These are phyloP conservation scores for Fusarium cyanostomum DNA, from an alignment of 2,329 filamentous ascomycete species.

Conservation along the genomic window DNA sequence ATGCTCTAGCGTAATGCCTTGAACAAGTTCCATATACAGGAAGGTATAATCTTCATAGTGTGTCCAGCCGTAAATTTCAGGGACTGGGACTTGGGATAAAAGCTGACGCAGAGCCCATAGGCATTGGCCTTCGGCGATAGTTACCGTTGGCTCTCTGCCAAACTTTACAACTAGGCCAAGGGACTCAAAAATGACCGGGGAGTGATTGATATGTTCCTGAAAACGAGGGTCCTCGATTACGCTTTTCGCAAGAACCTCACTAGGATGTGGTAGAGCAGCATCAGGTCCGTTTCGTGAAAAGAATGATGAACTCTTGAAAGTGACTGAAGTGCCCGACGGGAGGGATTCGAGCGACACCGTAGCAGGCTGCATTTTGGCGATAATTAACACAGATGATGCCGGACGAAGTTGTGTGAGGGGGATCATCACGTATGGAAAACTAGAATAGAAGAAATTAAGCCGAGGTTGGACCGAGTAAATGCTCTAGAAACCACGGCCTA, in stretches of 20 bases:
- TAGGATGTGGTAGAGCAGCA: neutral
- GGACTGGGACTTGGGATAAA: constrained; percentile 19
- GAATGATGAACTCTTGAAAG: neutral
- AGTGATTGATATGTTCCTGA: neutral
- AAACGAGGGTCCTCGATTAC: neutral
- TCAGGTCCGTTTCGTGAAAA: neutral
- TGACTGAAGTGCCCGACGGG: neutral
- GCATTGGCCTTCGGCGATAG: neutral
- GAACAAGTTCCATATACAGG: constrained; percentile 14
- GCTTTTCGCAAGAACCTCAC: neutral
- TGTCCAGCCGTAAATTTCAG: constrained; percentile 26
- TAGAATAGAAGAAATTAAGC: too few species aligned
- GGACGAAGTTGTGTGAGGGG: too few species aligned
- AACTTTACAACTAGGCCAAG: constrained; percentile 1
- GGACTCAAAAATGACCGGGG: neutral
- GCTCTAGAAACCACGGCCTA: too few species aligned
- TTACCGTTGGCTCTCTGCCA: neutral
- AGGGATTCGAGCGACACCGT: neutral
- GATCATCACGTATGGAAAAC: too few species aligned
- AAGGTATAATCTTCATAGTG: neutral
- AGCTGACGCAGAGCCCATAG: neutral
- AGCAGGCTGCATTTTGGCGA: too few species aligned
- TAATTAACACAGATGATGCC: too few species aligned
- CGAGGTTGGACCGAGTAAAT: too few species aligned
- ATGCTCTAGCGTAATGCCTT: constrained; percentile 5